phyloP scores from a whole-genome alignment of 495 filamentous ascomycete species.

The Penicillium salamii region DNA sequence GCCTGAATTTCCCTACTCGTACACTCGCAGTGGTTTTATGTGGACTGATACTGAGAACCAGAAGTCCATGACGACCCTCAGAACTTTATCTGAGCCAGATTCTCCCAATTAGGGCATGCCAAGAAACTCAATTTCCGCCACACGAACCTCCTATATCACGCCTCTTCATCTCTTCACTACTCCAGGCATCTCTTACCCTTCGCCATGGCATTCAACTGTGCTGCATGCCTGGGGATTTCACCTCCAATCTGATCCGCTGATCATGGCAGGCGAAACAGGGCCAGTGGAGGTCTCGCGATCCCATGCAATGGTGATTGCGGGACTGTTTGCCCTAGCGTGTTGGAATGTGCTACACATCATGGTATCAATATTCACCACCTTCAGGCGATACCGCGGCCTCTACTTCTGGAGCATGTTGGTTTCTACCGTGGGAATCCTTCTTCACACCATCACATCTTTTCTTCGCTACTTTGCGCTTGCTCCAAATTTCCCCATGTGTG shows the following conservation, averaged over 20 bases:
- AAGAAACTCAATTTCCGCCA: too few relatives aligned
- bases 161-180: too few relatives aligned
- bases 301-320: slow-evolving; percentile 28
- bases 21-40: too few relatives aligned
- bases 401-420: slow-evolving; percentile 46
- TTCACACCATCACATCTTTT: slow-evolving; percentile 26
- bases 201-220: too few relatives aligned
- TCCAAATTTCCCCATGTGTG: slow-evolving; percentile 20
- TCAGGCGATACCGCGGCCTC: slow-evolving; percentile 34
- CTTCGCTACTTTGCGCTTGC: slow-evolving; percentile 31
- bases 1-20: too few relatives aligned
- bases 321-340: slow-evolving; percentile 31
- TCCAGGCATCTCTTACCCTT: too few relatives aligned
- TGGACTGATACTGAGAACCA: too few relatives aligned
- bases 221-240: not conserved
- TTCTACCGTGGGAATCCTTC: slow-evolving; percentile 23
- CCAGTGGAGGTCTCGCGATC: slow-evolving; percentile 8
- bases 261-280: slow-evolving; percentile 20
- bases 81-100: too few relatives aligned
- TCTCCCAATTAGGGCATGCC: too few relatives aligned
- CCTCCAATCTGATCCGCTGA: not conserved
- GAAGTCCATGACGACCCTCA: too few relatives aligned
- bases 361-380: slow-evolving; percentile 38
- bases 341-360: slow-evolving; percentile 40
- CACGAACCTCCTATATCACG: too few relatives aligned